Percentiles rank a stretch among this genome's conserved stretches.
Evolutionary conservation across 257 asterid species (phyloP).

Genomic region (Lithospermum erythrorhizon): DNA sequence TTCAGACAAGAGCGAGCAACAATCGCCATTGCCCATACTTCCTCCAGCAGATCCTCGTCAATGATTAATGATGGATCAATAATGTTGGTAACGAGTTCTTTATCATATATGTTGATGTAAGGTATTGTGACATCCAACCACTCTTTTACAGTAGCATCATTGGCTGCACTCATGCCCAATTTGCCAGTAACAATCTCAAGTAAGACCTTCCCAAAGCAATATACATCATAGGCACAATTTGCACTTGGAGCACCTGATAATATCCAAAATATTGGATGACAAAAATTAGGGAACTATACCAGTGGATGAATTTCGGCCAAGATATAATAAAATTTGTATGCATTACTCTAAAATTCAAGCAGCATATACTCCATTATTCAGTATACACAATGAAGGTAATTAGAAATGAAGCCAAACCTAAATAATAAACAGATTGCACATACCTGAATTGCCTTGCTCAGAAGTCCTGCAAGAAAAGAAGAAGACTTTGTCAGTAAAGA

Average conservation of each 20-base stretch:
- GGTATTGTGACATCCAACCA: constrained; percentile 61
- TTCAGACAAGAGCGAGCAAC: constrained; percentile 90
- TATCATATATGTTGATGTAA: constrained; percentile 67
- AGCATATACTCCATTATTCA: background rate
- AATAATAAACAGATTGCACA: constrained; percentile 10
- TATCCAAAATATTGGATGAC: constrained; percentile 1
- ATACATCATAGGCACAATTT: constrained; percentile 74
- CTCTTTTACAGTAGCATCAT: constrained; percentile 51
- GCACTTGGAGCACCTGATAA: constrained; percentile 53
- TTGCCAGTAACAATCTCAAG: constrained; percentile 93
- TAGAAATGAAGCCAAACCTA: background rate
- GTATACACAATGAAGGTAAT: background rate
- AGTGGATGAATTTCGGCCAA: too few species aligned
- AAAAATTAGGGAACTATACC: background rate
- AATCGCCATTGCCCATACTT: constrained; percentile 98
- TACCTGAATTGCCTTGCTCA: constrained; percentile 70
- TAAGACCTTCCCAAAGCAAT: constrained; percentile 84
- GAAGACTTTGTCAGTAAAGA: constrained; percentile 17
- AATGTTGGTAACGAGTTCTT: constrained; percentile 78
- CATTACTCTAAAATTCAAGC: background rate
- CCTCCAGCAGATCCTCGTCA: constrained; percentile 88
- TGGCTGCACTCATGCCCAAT: constrained; percentile 75
- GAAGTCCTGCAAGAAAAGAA: constrained; percentile 54
- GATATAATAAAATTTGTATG: too few species aligned
- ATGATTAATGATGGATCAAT: constrained; percentile 74